Evolutionary conservation across 768 basidiomycete genomes (phyloP), one percentile per base, ranked within the genome.

Genomic region (Tulasnella sp.): DNA sequence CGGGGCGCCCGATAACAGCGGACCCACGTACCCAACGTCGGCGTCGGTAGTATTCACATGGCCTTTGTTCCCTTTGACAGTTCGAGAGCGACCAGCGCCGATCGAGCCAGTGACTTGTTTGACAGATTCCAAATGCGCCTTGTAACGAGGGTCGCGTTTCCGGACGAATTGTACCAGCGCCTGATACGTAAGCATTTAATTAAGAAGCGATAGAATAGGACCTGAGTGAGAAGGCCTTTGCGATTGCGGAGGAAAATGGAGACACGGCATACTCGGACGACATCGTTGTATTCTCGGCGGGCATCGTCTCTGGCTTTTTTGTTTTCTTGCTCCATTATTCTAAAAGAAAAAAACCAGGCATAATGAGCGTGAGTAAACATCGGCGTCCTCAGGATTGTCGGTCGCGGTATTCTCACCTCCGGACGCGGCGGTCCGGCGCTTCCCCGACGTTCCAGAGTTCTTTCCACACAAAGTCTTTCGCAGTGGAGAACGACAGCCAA

Each of bases 281-380:
- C 93, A 58, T 98, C 97, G 84, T 96, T 98, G 86, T 97, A 99
- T 81, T 99, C 97, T 84, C 91, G 90, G 54, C 93, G 90, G 8
- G 93, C 93, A 54, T 96, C 93, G 41, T 98, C 96, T 20, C 96
- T 90, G 3, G 92, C 91, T 84, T 96, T 96, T 86, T 94, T 95
- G 86, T 99, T 99, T 82, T 98, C 98, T 83, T 92, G 95, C 85
- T 99, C 98, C 94, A 99, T 96, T 72, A 96, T 84, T 83, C 95
- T 95, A 46, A n/a, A 41, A 20, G 42, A 20, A 31, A 77, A 20
- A 31, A 77, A 54, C 16, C 48, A 9, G 64, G 28, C 72, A 83
- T n/a, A 74, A 34, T 76, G n/a, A 34, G 72, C n/a, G 73, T 72
- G 28, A 76, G 44, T 22, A 54, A 48, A 18, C 7, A 11, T 48